Base-by-base conservation (phyloP, 2,329 filamentous ascomycete species). In the Aspergillus fischeri region DNA sequence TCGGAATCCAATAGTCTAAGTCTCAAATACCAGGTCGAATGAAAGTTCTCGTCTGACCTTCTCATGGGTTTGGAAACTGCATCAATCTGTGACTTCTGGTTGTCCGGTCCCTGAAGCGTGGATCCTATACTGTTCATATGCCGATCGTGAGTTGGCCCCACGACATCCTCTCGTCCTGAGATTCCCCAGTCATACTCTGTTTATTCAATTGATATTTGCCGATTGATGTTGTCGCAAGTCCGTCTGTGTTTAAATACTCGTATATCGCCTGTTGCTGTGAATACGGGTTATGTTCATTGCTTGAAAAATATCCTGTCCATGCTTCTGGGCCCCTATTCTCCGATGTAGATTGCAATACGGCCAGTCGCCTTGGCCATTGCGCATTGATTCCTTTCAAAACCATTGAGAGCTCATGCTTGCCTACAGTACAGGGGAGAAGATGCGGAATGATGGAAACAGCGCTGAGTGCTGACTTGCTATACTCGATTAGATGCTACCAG, bases 91-190 rank as follows among this genome's bases (percentile, higher is more conserved):
- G 49, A 3, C 25, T 20, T 45, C 20, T 32, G 25, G 25, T 48
- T 42, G 32, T 56, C 51, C 54, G 48, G 52, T 49, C 52, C 53
- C 38, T 52, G 54, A 53, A 57, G 54, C 42, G 59, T 63, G 59
- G 62, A 65, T 64, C 58, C 49, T 58, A 51, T 54, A 27, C 49
- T 41, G 25, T 59, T 67, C 54, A 60, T 64, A 62, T 63, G 70
- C 69, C 68, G 67, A 71, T 71, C 70, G 70, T 73, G 63, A 73
- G 70, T 72, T 60, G 53, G 55, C 55, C 61, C 60, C 58, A 49
- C 48, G 24, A 38, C 17, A 17, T 44, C 20, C 42, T 59, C 41
- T 63, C 52, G 49, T 51, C 53, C 49, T 53, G 45, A 35, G 27
- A 9, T 56, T 45, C 54, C 45, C 42, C 27, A 53, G 32, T 32